Conservation (phyloP, 2,329 filamentous ascomycete genomes). For the Cladorrhinum sp. region DNA sequence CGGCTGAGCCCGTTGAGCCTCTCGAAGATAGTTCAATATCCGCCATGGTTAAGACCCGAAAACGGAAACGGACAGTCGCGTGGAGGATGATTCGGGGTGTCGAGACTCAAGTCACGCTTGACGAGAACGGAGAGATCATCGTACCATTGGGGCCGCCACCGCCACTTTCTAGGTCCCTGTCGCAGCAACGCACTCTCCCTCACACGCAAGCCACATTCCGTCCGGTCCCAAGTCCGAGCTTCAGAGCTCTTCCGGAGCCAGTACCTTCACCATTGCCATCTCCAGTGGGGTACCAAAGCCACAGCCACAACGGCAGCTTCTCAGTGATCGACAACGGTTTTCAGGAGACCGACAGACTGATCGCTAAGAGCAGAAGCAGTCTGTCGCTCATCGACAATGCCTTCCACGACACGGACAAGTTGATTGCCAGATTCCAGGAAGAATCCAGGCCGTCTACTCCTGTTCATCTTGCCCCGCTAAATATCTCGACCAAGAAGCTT, state of each 20-base stretch:
- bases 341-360: slow-evolving; percentile 24
- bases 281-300: background rate
- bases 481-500: background rate
- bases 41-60: slow-evolving; percentile 48
- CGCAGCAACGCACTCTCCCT: background rate
- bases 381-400: slow-evolving; percentile 10
- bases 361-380: slow-evolving; percentile 8
- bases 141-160: background rate
- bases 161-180: background rate
- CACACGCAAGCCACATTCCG: slow-evolving; percentile 6
- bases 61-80: slow-evolving; percentile 39
- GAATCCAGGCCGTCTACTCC: background rate
- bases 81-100: slow-evolving; percentile 44
- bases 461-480: slow-evolving; percentile 12
- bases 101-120: slow-evolving; percentile 25
- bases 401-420: slow-evolving; percentile 24
- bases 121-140: slow-evolving; percentile 9
- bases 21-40: slow-evolving; percentile 41
- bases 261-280: background rate
- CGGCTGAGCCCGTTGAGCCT: background rate
- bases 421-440: slow-evolving; percentile 19
- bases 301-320: background rate
- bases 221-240: background rate
- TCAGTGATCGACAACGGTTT: slow-evolving; percentile 17
- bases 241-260: slow-evolving; percentile 1